Percentiles rank a stretch among this genome's conserved stretches.
Conservation (phyloP, 345 rosid species). For the Erucastrum elatum region DNA sequence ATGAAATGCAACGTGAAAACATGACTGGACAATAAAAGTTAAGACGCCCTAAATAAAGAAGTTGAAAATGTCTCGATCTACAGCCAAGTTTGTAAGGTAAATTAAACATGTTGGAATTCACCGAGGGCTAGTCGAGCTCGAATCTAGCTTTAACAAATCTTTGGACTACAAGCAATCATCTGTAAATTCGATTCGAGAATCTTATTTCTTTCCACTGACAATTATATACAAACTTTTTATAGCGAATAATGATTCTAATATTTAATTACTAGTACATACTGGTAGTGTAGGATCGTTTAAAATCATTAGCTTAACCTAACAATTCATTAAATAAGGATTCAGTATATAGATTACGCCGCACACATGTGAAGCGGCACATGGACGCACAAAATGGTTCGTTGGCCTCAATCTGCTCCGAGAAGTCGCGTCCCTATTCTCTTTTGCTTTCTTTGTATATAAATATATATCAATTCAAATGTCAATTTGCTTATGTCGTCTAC, state of each 20-base stretch:
- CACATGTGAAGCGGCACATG: slow-evolving; percentile 29
- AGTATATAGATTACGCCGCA: slow-evolving; percentile 23
- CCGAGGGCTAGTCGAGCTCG: not conserved
- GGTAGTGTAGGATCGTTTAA: slow-evolving; percentile 5
- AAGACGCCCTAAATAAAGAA: not conserved
- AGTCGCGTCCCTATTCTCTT: slow-evolving; percentile 50
- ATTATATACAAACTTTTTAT: not conserved
- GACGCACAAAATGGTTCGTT: slow-evolving; percentile 27
- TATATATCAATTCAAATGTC: not conserved
- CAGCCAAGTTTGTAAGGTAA: not conserved
- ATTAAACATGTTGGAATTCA: not conserved
- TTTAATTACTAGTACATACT: not conserved
- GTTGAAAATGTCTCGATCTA: not conserved
- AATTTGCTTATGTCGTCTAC: slow-evolving; percentile 9
- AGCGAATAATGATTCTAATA: not conserved
- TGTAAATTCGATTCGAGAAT: slow-evolving; percentile 9
- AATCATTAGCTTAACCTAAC: slow-evolving; percentile 7
- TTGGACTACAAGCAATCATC: not conserved
- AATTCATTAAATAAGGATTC: slow-evolving; percentile 3
- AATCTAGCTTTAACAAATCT: not conserved
- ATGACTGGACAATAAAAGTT: not conserved
- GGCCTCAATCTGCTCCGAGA: slow-evolving; percentile 53
- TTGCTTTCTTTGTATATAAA: not conserved
- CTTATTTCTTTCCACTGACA: not conserved
- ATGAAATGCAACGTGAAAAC: slow-evolving; percentile 9